Conservation (phyloP, 495 filamentous ascomycete species). For the Trichoderma erinaceum region DNA sequence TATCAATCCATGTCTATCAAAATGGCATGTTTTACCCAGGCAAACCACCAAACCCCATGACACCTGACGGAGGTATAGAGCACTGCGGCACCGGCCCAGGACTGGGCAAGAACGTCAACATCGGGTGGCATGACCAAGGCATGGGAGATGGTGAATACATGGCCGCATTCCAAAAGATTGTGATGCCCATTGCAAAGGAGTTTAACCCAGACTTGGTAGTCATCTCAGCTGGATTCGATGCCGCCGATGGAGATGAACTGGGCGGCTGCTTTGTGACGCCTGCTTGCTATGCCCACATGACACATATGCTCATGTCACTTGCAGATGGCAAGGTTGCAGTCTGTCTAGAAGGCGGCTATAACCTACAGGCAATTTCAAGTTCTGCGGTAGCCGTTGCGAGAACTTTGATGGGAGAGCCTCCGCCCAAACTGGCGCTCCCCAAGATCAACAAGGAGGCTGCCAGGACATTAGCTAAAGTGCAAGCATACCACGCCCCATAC, state of each 20-base stretch:
- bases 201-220: conserved; percentile 95
- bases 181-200: conserved; percentile 94
- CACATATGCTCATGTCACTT: conserved; percentile 97
- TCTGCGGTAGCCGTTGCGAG: conserved; percentile 87
- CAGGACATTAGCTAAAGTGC: conserved; percentile 44
- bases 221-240: conserved; percentile 94
- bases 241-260: conserved; percentile 84
- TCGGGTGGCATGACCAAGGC: conserved; percentile 84
- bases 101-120: conserved; percentile 89
- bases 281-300: conserved; percentile 94
- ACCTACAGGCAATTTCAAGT: conserved; percentile 82
- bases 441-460: conserved; percentile 45
- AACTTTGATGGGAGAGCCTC: conserved; percentile 91
- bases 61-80: conserved; percentile 62
- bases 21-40: conserved; percentile 83
- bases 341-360: conserved; percentile 93
- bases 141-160: conserved; percentile 98
- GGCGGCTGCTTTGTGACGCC: conserved; percentile 90
- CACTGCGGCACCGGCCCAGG: conserved; percentile 70
- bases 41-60: conserved; percentile 50
- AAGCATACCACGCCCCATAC: conserved; percentile 48
- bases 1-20: conserved; percentile 87
- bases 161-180: conserved; percentile 87
- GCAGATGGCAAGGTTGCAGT: conserved; percentile 85
- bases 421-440: conserved; percentile 56